Evolutionary conservation across 75 land plant genomes (phyloP).

Genomic region (Pinus taeda): DNA sequence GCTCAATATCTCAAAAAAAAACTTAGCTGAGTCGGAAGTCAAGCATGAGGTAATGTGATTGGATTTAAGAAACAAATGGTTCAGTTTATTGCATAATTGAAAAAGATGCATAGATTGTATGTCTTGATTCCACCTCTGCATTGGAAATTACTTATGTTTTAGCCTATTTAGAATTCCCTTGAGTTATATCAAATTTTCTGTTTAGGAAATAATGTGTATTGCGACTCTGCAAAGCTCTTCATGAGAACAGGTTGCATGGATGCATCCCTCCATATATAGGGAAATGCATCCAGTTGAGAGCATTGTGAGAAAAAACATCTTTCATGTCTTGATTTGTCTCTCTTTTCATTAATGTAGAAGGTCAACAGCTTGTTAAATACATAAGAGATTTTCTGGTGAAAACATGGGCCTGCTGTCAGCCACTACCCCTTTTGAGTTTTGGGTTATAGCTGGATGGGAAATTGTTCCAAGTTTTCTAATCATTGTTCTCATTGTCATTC

Average conservation of each 20-base stretch:
- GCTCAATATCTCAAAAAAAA: no score
- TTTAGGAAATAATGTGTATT: background rate
- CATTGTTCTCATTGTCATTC: no score
- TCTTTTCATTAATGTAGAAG: no score
- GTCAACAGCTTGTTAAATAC: no score
- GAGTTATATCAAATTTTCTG: background rate
- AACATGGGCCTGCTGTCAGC: no score
- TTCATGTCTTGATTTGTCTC: background rate
- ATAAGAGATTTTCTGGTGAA: no score
- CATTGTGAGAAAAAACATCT: constrained; percentile 46
- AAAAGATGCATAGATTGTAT: constrained; percentile 55
- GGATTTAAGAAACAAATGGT: no score
- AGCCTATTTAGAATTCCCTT: background rate
- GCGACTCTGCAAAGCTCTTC: constrained; percentile 55
- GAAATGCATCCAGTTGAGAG: constrained; percentile 70
- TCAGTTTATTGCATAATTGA: no score
- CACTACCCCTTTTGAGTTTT: no score
- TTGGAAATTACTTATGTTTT: constrained; percentile 4
- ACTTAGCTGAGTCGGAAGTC: background rate
- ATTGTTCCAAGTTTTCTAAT: no score
- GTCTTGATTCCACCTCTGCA: background rate
- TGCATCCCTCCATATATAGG: constrained; percentile 64
- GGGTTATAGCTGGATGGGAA: no score
- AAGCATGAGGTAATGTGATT: no score
- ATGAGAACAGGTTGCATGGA: constrained; percentile 81